Conservation (phyloP, 2,329 filamentous ascomycete genomes). For the Aspergillus glaucus region DNA sequence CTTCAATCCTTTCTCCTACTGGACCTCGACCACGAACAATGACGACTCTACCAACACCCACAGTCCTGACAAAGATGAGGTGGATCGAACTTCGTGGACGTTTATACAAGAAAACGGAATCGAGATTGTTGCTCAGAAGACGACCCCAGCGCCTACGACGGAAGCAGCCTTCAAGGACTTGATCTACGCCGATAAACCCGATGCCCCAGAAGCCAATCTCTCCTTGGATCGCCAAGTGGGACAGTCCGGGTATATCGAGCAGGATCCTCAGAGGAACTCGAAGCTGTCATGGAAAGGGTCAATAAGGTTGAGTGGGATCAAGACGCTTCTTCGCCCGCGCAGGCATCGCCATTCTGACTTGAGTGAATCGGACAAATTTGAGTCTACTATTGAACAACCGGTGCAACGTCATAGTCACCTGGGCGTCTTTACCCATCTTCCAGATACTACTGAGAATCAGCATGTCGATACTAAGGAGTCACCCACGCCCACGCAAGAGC, state of each 20-base stretch:
- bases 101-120: neutral
- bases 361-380: neutral
- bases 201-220: neutral
- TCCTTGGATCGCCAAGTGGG: neutral
- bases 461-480: neutral
- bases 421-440: too few species aligned
- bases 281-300: conserved; percentile 7
- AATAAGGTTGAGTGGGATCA: conserved; percentile 10
- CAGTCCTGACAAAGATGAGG: neutral
- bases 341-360: conserved; percentile 4
- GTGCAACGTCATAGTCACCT: too few species aligned
- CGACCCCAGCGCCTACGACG: neutral
- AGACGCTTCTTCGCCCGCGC: conserved; percentile 12
- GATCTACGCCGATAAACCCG: too few species aligned
- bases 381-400: too few species aligned
- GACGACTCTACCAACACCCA: neutral
- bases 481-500: neutral
- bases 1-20: conserved; percentile 7
- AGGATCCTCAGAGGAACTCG: neutral
- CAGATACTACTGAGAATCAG: neutral
- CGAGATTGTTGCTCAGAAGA: neutral
- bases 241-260: neutral
- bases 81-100: neutral
- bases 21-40: conserved; percentile 4
- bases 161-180: too few species aligned